Conservation (phyloP, 2,329 filamentous ascomycete species). For the Capronia americana region DNA sequence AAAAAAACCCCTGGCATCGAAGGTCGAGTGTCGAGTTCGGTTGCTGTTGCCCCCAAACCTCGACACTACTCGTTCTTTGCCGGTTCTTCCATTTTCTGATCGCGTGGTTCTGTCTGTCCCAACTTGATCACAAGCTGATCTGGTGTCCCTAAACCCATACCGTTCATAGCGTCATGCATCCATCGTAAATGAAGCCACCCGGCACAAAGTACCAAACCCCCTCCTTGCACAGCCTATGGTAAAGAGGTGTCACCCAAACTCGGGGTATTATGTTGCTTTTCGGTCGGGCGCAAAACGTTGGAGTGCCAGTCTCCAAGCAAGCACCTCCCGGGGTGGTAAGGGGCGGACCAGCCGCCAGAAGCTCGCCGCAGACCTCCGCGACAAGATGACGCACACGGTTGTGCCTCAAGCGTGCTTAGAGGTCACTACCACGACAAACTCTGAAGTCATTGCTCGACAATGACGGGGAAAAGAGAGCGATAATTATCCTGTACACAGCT, state of each 20-base stretch:
- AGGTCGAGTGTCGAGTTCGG: neutral
- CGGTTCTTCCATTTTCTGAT: neutral
- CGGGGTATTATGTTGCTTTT: neutral
- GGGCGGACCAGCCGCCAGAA: neutral
- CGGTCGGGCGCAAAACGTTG: neutral
- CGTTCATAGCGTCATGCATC: constrained; percentile 13
- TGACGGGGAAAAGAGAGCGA: constrained; percentile 3
- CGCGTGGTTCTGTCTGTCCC: neutral
- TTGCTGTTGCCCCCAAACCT: neutral
- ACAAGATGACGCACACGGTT: neutral
- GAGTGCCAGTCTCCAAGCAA: constrained; percentile 1
- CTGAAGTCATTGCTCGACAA: constrained; percentile 10
- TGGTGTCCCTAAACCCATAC: neutral
- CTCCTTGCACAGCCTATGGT: neutral
- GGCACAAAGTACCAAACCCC: constrained; percentile 1
- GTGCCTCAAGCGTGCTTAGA: neutral
- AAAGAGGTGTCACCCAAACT: neutral
- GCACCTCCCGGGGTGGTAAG: neutral
- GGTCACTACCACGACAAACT: constrained; percentile 1
- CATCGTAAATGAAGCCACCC: constrained; percentile 9
- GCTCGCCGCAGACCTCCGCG: too few species aligned
- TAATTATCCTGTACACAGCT: constrained; percentile 1
- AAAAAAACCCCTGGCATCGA: neutral
- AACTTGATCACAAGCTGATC: neutral
- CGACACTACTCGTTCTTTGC: neutral